Conservation (phyloP, 2,329 filamentous ascomycete species). For the Penicillium hesseltinei region DNA sequence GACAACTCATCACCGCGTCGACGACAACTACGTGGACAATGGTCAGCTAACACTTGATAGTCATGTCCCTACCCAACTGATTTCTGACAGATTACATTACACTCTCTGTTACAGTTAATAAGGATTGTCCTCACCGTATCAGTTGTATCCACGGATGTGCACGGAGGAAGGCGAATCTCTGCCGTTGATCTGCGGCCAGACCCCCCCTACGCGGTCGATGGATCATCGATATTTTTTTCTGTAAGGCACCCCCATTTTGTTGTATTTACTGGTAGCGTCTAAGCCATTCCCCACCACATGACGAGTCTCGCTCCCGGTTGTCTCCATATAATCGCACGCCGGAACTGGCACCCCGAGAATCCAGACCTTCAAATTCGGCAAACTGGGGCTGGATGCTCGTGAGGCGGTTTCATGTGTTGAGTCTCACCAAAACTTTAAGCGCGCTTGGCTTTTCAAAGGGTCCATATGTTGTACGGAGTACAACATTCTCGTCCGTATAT, state of each 20-base stretch:
- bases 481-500: neutral
- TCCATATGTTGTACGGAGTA: neutral
- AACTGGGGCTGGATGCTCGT: neutral
- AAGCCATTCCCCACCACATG: constrained; percentile 7
- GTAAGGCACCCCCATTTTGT: constrained; percentile 6
- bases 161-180: neutral
- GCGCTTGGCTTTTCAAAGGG: neutral
- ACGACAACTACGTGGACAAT: neutral
- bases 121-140: constrained; percentile 1
- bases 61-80: neutral
- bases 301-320: constrained; percentile 5
- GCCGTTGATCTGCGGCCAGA: neutral
- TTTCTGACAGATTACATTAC: neutral
- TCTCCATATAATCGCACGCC: neutral
- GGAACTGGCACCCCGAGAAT: neutral
- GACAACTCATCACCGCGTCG: constrained; percentile 1
- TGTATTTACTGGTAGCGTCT: neutral
- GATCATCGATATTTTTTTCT: constrained; percentile 4
- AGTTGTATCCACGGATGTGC: constrained; percentile 8
- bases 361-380: constrained; percentile 4
- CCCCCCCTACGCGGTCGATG: constrained; percentile 7
- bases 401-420: constrained; percentile 2
- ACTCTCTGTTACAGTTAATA: neutral
- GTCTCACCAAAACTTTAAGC: neutral
- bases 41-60: neutral